phyloP scores from a whole-genome alignment of 176 grass and related monocot species.

The Rhynchospora pubera region DNA sequence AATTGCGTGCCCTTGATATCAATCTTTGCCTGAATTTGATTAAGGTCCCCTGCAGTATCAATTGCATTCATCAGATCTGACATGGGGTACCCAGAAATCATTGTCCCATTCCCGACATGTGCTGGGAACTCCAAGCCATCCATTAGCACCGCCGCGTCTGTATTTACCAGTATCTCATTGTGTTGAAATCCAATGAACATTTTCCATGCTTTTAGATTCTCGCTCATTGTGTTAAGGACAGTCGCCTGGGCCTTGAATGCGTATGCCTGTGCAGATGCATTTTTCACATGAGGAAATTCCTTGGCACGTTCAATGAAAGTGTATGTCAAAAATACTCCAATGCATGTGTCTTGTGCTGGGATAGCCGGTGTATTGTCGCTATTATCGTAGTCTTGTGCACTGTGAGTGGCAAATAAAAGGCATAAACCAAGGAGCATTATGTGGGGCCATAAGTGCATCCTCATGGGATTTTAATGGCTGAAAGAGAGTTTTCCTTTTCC shows the following conservation, averaged over 20 bases:
- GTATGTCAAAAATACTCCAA: constrained; percentile 83
- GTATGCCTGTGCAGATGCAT: constrained; percentile 83
- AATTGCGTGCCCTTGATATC: constrained; percentile 81
- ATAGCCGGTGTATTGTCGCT: constrained; percentile 17
- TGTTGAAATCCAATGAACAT: constrained; percentile 94
- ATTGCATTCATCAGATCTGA: constrained; percentile 79
- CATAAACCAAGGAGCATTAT: constrained; percentile 1
- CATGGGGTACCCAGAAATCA: constrained; percentile 55
- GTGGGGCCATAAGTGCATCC: constrained; percentile 20
- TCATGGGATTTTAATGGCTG: constrained; percentile 14
- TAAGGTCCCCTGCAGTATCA: constrained; percentile 69
- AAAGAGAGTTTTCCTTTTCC: not conserved
- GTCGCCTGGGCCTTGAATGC: constrained; percentile 60
- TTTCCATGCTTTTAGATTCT: constrained; percentile 71
- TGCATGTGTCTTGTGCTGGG: constrained; percentile 63
- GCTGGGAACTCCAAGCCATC: constrained; percentile 55
- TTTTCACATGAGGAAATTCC: constrained; percentile 81
- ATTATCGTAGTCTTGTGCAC: constrained; percentile 43
- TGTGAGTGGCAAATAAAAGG: not conserved
- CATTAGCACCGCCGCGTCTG: constrained; percentile 47
- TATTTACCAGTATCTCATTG: constrained; percentile 68
- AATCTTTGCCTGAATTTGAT: constrained; percentile 56
- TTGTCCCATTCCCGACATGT: constrained; percentile 52
- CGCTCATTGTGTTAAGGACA: constrained; percentile 67
- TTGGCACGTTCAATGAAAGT: constrained; percentile 68